Conservation (phyloP, 2,329 filamentous ascomycete genomes). For the Scedosporium aurantiacum region DNA sequence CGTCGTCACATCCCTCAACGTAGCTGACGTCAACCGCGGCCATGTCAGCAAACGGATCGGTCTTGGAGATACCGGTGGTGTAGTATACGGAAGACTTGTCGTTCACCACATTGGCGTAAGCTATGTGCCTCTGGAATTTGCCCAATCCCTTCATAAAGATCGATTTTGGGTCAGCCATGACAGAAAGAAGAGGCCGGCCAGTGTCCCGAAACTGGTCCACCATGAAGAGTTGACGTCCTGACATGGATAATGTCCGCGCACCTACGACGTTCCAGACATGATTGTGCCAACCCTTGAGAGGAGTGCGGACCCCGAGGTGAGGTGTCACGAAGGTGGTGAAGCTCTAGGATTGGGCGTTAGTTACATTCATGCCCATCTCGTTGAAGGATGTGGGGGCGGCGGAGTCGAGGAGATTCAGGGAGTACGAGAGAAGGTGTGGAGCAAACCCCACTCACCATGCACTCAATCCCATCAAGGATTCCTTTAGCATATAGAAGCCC, state of each 20-base stretch:
- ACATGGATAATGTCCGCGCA: conserved; percentile 67
- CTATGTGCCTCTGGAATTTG: conserved; percentile 61
- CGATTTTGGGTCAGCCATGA: conserved; percentile 72
- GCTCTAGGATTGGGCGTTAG: conserved; percentile 40
- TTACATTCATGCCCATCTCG: too few relatives aligned
- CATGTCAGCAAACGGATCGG: conserved; percentile 63
- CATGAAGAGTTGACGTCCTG: conserved; percentile 71
- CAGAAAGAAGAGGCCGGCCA: conserved; percentile 63
- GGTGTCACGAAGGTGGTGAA: conserved; percentile 88
- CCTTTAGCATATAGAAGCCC: conserved; percentile 75
- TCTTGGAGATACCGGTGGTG: conserved; percentile 66
- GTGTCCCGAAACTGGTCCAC: conserved; percentile 80
- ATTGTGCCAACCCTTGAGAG: conserved; percentile 53
- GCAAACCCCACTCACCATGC: conserved; percentile 44
- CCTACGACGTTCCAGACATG: conserved; percentile 76
- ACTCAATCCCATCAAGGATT: conserved; percentile 66
- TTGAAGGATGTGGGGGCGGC: too few relatives aligned
- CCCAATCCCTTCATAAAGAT: conserved; percentile 75
- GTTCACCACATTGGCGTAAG: conserved; percentile 83
- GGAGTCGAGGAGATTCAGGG: not conserved
- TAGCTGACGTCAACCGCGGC: conserved; percentile 62
- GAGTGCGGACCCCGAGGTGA: conserved; percentile 65
- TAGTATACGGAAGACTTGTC: conserved; percentile 75
- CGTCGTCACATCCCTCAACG: conserved; percentile 58
- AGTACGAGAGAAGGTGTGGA: not conserved